A percentile compares a stretch with the other conserved stretches of the same genome.
Conservation (phyloP, 371 early-diverging fungal genomes). For the Amoeboaphelidium protococcarum region DNA sequence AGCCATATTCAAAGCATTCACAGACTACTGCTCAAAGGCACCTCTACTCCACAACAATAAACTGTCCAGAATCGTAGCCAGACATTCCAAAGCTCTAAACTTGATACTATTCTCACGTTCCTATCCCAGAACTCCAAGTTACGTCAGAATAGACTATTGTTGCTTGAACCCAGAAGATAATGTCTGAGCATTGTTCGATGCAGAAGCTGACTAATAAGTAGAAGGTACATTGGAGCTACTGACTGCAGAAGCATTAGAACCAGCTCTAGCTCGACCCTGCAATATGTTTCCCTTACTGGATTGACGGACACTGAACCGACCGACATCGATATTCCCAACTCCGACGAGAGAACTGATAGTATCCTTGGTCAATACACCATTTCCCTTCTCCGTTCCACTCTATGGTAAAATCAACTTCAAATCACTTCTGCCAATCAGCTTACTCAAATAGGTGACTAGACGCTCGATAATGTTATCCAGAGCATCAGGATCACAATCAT, state of each 20-base stretch:
- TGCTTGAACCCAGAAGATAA: no score
- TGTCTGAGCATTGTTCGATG: slow-evolving; percentile 19
- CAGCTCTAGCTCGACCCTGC: slow-evolving; percentile 12
- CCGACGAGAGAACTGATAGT: no score
- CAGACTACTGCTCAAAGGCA: slow-evolving; percentile 13
- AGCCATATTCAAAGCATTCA: slow-evolving; percentile 1
- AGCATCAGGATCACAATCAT: slow-evolving; percentile 65
- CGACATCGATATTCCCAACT: no score
- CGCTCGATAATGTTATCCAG: slow-evolving; percentile 51
- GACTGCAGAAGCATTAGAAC: not conserved
- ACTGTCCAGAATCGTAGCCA: slow-evolving; percentile 22
- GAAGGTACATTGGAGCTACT: slow-evolving; percentile 10
- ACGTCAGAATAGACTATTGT: slow-evolving; percentile 12
- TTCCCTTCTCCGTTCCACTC: no score
- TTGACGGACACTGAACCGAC: no score
- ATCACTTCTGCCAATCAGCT: no score
- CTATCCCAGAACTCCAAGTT: slow-evolving; percentile 18
- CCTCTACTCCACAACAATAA: slow-evolving; percentile 23
- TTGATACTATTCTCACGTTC: slow-evolving; percentile 17
- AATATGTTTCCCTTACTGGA: no score
- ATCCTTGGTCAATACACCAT: no score
- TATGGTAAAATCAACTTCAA: no score
- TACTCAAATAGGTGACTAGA: slow-evolving; percentile 31
- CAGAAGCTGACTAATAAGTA: slow-evolving; percentile 14
- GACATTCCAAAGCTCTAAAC: slow-evolving; percentile 22